Percentiles rank a stretch among this genome's conserved stretches.
phyloP scores from a whole-genome alignment of 163 green algal species.

The Trebouxiophyceae sp. region DNA sequence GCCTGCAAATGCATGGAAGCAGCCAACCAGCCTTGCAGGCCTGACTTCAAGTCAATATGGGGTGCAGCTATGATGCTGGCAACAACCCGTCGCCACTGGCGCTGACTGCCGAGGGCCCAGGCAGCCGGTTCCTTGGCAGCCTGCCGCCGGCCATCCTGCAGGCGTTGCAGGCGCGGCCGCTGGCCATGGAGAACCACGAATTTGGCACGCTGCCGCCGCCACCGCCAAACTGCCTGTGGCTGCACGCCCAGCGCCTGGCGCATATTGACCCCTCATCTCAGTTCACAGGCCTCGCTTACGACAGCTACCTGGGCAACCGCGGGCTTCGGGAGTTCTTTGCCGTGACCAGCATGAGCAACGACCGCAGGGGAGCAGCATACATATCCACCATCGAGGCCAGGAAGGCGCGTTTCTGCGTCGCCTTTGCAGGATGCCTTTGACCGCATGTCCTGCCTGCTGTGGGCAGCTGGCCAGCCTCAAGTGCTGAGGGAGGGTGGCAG shows the following conservation, averaged over 20 bases:
- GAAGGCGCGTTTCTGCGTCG: slow-evolving; percentile 26
- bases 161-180: slow-evolving; percentile 48
- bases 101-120: slow-evolving; percentile 42
- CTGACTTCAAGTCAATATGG: background rate
- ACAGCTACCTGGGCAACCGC: slow-evolving; percentile 44
- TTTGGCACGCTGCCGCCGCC: slow-evolving; percentile 31
- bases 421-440: no score
- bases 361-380: slow-evolving; percentile 54
- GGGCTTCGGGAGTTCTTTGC: slow-evolving; percentile 55
- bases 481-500: no score
- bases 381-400: slow-evolving; percentile 65
- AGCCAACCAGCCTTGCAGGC: background rate
- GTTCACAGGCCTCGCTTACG: background rate
- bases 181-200: slow-evolving; percentile 80
- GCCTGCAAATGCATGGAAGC: background rate
- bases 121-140: slow-evolving; percentile 56
- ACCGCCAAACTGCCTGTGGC: background rate
- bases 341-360: slow-evolving; percentile 56
- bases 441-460: no score
- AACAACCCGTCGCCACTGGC: slow-evolving; percentile 11
- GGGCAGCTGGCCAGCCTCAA: no score
- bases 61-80: slow-evolving; percentile 9
- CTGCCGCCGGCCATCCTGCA: slow-evolving; percentile 53
- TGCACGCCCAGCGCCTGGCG: no score
- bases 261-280: background rate